Conservation (phyloP, 345 rosid genomes). For the Hypericum androsaemum region DNA sequence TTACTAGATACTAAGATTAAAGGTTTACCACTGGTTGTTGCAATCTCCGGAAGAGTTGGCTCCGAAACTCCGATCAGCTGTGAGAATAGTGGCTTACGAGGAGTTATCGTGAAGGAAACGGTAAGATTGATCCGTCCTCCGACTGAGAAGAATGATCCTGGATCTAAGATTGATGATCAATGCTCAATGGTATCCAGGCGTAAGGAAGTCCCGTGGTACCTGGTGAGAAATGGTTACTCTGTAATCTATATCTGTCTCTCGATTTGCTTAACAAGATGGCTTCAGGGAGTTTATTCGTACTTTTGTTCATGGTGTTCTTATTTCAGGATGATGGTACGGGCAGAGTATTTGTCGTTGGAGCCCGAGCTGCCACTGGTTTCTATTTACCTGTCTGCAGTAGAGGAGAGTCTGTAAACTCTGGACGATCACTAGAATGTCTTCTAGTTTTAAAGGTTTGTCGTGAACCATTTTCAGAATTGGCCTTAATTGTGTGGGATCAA, state of each 20-base stretch:
- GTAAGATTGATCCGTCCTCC: slow-evolving; percentile 36
- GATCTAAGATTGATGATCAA: slow-evolving; percentile 95
- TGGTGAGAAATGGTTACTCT: slow-evolving; percentile 38
- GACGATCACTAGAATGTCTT: slow-evolving; percentile 85
- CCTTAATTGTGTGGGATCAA: not conserved
- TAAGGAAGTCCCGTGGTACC: slow-evolving; percentile 95
- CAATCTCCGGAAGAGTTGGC: slow-evolving; percentile 74
- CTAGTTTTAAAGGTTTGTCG: slow-evolving; percentile 82
- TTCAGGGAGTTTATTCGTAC: not conserved
- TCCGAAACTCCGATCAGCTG: slow-evolving; percentile 77
- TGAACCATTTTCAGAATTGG: not conserved
- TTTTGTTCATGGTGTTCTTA: too few relatives aligned
- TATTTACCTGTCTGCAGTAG: slow-evolving; percentile 44
- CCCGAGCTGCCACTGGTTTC: slow-evolving; percentile 63
- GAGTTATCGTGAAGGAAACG: slow-evolving; percentile 71
- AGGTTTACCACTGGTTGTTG: slow-evolving; percentile 58
- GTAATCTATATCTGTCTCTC: not conserved
- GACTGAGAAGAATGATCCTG: slow-evolving; percentile 95
- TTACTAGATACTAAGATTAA: slow-evolving; percentile 66
- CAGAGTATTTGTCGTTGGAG: slow-evolving; percentile 61
- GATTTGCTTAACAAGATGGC: slow-evolving; percentile 2
- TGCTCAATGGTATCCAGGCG: slow-evolving; percentile 79
- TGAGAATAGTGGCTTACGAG: slow-evolving; percentile 65
- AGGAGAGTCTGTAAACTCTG: slow-evolving; percentile 82
- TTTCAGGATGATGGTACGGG: slow-evolving; percentile 76